These are phyloP conservation scores for Cercospora sesami DNA, from an alignment of 2,329 filamentous ascomycete species.

Conservation along the genomic window DNA sequence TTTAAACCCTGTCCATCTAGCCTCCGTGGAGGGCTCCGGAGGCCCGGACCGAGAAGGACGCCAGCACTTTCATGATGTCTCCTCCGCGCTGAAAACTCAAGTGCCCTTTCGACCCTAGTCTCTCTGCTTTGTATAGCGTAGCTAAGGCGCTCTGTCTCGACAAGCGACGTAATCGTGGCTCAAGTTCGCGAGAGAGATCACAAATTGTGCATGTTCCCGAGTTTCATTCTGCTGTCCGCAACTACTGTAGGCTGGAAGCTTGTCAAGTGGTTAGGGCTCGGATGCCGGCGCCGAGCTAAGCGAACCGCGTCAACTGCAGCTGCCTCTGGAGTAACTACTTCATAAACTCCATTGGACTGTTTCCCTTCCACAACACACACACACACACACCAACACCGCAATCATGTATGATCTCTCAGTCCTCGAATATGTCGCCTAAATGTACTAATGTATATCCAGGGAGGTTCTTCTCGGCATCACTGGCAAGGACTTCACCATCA, in stretches of 20 bases:
- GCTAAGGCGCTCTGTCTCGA: background rate
- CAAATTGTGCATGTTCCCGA: background rate
- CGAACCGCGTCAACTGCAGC: constrained; percentile 7
- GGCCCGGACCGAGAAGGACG: background rate
- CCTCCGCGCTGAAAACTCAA: background rate
- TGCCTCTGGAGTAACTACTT: constrained; percentile 8
- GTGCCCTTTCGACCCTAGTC: background rate
- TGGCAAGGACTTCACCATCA: constrained; percentile 98
- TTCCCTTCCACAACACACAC: constrained; percentile 5
- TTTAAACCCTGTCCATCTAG: constrained; percentile 9
- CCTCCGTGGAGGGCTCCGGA: background rate
- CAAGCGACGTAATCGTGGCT: too few relatives aligned
- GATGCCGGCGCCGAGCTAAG: background rate
- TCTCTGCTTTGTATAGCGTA: too few relatives aligned
- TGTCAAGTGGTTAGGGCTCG: background rate
- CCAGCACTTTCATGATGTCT: too few relatives aligned
- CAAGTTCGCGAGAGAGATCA: background rate
- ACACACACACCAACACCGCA: constrained; percentile 11
- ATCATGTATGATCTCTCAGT: constrained; percentile 23
- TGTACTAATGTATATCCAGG: constrained; percentile 54
- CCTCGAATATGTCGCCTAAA: background rate
- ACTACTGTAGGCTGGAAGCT: background rate
- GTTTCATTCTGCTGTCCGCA: background rate
- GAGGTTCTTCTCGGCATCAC: constrained; percentile 98
- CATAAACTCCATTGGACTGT: constrained; percentile 14